Base-by-base conservation (phyloP, 345 rosid genomes). In the Balakata baccata region DNA sequence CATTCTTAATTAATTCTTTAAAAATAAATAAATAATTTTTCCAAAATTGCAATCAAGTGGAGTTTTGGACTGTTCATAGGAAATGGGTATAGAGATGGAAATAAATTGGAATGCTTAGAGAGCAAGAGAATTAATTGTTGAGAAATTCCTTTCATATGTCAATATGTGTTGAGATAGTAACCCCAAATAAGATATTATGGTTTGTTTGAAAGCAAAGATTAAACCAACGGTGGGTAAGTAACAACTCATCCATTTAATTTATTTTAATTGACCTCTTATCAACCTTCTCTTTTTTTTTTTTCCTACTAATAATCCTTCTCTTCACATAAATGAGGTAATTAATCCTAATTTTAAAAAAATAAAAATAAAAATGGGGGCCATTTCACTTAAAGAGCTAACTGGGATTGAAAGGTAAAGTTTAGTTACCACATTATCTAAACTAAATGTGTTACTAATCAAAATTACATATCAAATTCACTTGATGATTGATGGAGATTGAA, bases 191-290 rank as follows among this genome's bases (percentile, higher is more conserved):
- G 13, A 69, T 37, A 70, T 73, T 64, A 70, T 74, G 29, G 64
- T 69, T 69, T 69, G 72, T 74, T 81, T 81, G 79, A 75, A 84
- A 84, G 85, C 81, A 54, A 82, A 79, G 79, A 79, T 47, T 70
- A 78, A 84, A 82, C 83, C 69, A 68, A 83, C 82, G 81, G 81
- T 83, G 85, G 86, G 78, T 77, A 69, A 50, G 73, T 68, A 46
- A 77, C 77, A 62, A 73, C 74, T 64, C 49, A 1, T 49, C 67
- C 45, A 16, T 14, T 34, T 57, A 3, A 3, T 43, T 5, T 8
- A 1, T 5, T 34, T 38, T 22, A 47, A 47, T 52, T 22, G 13
- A 37, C 67, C 38, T 0, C 58, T 14, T 45, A 61, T 61, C 65
- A 61, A 52, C 56, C 56, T 4, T 20, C 5, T 54, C 1, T 43